Percentiles rank a stretch among this genome's conserved stretches.
These are phyloP conservation scores for Pleurotus sapidus DNA, from an alignment of 768 basidiomycete genomes.

Conservation along the genomic window DNA sequence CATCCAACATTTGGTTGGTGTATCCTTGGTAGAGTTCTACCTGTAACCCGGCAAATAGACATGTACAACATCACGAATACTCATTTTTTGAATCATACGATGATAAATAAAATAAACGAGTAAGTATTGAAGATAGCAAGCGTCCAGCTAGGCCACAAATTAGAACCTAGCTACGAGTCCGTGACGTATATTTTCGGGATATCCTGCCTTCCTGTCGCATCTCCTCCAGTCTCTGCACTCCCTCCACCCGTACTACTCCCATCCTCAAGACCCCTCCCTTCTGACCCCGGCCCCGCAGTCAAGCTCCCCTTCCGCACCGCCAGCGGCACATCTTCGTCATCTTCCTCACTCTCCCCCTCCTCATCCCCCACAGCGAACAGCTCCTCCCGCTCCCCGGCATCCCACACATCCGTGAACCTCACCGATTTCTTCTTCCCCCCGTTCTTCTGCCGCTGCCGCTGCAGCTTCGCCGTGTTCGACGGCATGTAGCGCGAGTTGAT, in stretches of 20 bases:
- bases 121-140: background rate
- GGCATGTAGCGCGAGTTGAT: background rate
- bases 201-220: background rate
- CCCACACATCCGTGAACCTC: conserved; percentile 1
- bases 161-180: background rate
- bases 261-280: no score
- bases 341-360: background rate
- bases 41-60: no score
- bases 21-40: no score
- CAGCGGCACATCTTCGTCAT: background rate
- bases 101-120: no score
- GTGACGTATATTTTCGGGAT: background rate
- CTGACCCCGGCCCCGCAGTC: no score
- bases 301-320: no score
- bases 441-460: background rate
- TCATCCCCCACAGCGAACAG: background rate
- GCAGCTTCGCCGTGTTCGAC: background rate
- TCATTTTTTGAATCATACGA: no score
- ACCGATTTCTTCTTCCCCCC: background rate
- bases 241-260: background rate
- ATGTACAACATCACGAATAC: no score
- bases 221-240: background rate
- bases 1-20: no score
- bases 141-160: background rate
- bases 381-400: background rate